Base-by-base conservation (phyloP, 2,329 filamentous ascomycete species). In the Trichoderma citrinoviride region DNA sequence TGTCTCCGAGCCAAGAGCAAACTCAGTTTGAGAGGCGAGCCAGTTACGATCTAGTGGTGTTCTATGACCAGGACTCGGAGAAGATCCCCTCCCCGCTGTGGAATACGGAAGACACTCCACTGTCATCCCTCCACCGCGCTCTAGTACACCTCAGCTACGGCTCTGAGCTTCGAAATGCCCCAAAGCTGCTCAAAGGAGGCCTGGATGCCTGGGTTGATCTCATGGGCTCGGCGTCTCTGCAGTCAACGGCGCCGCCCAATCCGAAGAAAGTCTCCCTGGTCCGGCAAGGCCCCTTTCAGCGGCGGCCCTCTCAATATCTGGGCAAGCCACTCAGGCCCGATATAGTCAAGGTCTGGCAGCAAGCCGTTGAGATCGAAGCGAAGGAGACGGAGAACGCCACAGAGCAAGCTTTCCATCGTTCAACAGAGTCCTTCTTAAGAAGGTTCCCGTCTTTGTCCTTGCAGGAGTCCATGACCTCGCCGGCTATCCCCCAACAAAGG, bases 181-280 rank as follows among this genome's bases (percentile, higher is more conserved):
- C 94, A 0, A 90, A 92, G 63, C 81, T 99, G 37, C 80, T 99
- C 1, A 81, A 85, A 60, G 95, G 95, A 19, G 95, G 95, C 0
- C 76, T 99, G 12, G 87, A 93, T 70, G 91, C 92, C 5, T 99
- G 95, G 95, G 79, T 87, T 19, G 89, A 95, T 71, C 77, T 95
- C n/a, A 82, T 97, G 71, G 94, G 95, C 2, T 78, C 81, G 14
- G 83, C 87, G 61, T 88, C 90, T 1, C 79, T 88, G 8, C 78
- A 82, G 65, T 78, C 77, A 12, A 82, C 80, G 5, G 55, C 61
- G 33, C 37, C 53, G 21, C 50, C 53, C 10, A 64, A 54, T 15
- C 47, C 70, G 65, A 43, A 46, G 29, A 33, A 46, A 23, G 17
- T 43, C 21, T 55, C 52, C 1, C 41, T 37, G 8, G 33, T 62